phyloP scores from a whole-genome alignment of 2,329 filamentous ascomycete genomes.

The Monosporascus sp. region DNA sequence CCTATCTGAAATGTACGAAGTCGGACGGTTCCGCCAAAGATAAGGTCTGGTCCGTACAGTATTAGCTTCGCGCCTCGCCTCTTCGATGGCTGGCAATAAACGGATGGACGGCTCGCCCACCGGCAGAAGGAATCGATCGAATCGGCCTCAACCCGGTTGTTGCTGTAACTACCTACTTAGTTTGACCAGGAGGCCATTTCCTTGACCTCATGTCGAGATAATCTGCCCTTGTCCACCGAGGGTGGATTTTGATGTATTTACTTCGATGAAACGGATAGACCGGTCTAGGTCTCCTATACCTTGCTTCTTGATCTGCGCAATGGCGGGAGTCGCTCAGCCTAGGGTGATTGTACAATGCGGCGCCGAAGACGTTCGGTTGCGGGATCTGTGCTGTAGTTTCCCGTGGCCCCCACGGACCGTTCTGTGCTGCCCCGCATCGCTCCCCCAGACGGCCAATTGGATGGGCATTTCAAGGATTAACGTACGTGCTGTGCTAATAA shows the following conservation, averaged over 20 bases:
- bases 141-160: too few relatives aligned
- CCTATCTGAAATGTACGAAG: conserved; percentile 4
- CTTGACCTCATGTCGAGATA: too few relatives aligned
- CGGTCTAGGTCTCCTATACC: background rate
- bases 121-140: background rate
- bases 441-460: background rate
- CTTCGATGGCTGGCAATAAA: background rate
- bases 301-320: background rate
- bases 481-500: too few relatives aligned
- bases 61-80: background rate
- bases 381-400: background rate
- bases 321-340: background rate
- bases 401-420: background rate
- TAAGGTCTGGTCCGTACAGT: background rate
- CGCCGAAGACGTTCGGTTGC: background rate
- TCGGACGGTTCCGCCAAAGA: conserved; percentile 3
- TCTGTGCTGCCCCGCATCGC: background rate
- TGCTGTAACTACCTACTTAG: too few relatives aligned
- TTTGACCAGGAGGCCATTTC: too few relatives aligned
- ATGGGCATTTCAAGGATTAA: background rate
- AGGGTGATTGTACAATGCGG: background rate
- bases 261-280: background rate
- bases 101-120: background rate
- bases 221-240: background rate
- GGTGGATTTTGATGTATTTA: background rate